phyloP scores from a whole-genome alignment of 176 grass and related monocot species.

The Oropetium thomaeum region DNA sequence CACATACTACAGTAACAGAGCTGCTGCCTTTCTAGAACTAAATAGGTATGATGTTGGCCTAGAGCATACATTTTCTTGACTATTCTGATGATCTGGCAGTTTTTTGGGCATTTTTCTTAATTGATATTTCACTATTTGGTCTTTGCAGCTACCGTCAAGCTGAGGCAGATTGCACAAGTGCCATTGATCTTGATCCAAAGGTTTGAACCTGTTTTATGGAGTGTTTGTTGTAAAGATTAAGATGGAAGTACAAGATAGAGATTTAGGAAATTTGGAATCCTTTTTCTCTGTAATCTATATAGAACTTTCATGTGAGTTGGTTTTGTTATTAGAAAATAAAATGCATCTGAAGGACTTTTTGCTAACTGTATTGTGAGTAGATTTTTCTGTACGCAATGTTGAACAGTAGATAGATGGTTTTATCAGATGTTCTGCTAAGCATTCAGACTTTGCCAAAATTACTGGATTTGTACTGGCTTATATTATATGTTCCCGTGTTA shows the following conservation, averaged over 20 bases:
- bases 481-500: not conserved
- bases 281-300: not conserved
- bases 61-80: not conserved
- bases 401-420: not conserved
- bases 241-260: not conserved
- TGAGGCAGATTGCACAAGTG: constrained; percentile 84
- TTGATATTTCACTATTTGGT: constrained; percentile 27
- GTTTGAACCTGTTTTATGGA: constrained; percentile 35
- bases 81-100: not conserved
- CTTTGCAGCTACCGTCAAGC: constrained; percentile 85
- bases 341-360: not conserved
- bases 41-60: constrained; percentile 42
- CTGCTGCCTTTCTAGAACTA: constrained; percentile 87
- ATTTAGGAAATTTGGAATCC: not conserved
- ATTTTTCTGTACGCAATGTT: not conserved
- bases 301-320: not conserved
- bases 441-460: not conserved
- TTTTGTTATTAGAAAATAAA: not conserved
- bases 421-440: too few species aligned
- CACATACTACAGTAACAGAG: constrained; percentile 95
- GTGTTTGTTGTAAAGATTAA: not conserved
- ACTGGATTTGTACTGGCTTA: not conserved
- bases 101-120: not conserved
- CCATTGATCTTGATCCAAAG: constrained; percentile 93
- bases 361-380: not conserved